phyloP scores from a whole-genome alignment of 768 basidiomycete genomes.

The Podaxis rugospora region DNA sequence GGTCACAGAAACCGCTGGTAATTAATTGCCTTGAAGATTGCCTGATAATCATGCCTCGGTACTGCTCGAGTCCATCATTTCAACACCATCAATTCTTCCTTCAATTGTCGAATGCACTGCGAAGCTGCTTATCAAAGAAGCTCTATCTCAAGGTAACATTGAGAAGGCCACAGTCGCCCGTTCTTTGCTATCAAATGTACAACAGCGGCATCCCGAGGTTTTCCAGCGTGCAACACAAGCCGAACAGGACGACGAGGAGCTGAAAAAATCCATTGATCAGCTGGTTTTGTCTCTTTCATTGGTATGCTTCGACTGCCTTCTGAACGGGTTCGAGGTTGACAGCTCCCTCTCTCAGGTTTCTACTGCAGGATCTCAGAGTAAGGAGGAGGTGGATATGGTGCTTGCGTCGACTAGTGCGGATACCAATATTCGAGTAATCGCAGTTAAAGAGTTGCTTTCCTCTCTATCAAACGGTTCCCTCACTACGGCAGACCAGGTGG shows the following conservation, averaged over 20 bases:
- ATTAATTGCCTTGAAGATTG: constrained; percentile 21
- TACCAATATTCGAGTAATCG: constrained; percentile 49
- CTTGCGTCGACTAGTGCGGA: constrained; percentile 63
- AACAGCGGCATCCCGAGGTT: constrained; percentile 59
- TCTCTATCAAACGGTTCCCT: constrained; percentile 25
- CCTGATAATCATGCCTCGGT: constrained; percentile 24
- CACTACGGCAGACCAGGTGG: constrained; percentile 39
- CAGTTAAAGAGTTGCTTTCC: constrained; percentile 52
- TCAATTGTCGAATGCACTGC: constrained; percentile 28
- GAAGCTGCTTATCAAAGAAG: constrained; percentile 22
- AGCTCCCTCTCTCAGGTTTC: background rate
- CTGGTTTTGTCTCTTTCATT: constrained; percentile 56
- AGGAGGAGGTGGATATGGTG: constrained; percentile 33
- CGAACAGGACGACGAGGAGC: constrained; percentile 28
- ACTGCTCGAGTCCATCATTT: constrained; percentile 35
- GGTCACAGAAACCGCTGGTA: background rate
- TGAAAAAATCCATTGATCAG: constrained; percentile 44
- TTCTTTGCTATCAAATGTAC: constrained; percentile 49
- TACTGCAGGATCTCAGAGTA: background rate
- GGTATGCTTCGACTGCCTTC: constrained; percentile 28
- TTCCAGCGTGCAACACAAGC: constrained; percentile 40
- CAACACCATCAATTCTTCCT: constrained; percentile 27
- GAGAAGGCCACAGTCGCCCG: constrained; percentile 21
- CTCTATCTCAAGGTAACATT: constrained; percentile 21
- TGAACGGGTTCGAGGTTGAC: background rate